Evolutionary conservation across 495 filamentous ascomycete species (phyloP).

Genomic region (Bombardia bombarda): DNA sequence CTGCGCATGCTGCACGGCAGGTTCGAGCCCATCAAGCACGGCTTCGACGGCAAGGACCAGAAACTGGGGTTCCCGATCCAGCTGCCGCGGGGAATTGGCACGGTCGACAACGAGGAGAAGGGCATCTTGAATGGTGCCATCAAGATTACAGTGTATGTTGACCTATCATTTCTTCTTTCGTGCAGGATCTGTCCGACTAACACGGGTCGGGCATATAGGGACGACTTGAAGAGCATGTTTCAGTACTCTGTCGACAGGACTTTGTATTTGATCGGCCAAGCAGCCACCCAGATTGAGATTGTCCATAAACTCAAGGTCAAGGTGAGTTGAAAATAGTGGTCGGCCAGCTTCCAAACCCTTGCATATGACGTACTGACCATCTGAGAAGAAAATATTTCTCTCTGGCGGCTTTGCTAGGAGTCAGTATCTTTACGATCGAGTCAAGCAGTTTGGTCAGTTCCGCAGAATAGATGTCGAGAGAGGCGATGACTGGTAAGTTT

Average conservation of each 20-base stretch:
- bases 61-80: conserved; percentile 10
- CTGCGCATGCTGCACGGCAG: conserved; percentile 15
- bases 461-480: conserved; percentile 12
- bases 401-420: conserved; percentile 20
- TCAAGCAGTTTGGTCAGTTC: conserved; percentile 10
- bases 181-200: neutral
- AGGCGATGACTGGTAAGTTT: conserved; percentile 12
- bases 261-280: conserved; percentile 13
- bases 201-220: neutral
- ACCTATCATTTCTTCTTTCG: too few relatives aligned
- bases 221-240: conserved; percentile 17
- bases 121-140: conserved; percentile 13
- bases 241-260: conserved; percentile 15
- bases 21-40: conserved; percentile 24
- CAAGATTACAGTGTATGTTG: conserved; percentile 10
- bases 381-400: conserved; percentile 14
- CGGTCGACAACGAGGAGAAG: conserved; percentile 1
- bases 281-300: conserved; percentile 15
- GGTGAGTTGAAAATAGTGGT: too few relatives aligned
- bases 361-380: neutral
- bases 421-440: conserved; percentile 12
- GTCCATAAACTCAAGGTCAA: conserved; percentile 11
- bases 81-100: conserved; percentile 10
- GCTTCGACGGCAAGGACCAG: conserved; percentile 15
- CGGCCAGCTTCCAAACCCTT: neutral